A percentile compares a stretch with the other conserved stretches of the same genome.
Evolutionary conservation across 2,329 filamentous ascomycete species (phyloP).

Genomic region (Ilyonectria robusta): DNA sequence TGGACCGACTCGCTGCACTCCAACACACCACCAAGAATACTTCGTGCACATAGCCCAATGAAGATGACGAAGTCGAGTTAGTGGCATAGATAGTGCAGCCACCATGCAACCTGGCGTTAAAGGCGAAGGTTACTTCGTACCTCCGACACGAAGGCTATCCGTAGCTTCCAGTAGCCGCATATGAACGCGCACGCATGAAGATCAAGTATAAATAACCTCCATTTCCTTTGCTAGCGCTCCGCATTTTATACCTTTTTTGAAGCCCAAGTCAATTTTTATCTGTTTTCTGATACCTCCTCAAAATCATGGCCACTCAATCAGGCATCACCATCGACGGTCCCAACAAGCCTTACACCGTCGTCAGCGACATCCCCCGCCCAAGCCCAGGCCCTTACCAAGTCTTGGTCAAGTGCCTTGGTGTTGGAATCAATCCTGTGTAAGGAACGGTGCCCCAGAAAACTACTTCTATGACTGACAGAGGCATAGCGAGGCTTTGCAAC

Average conservation of each 20-base stretch:
- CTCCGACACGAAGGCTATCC: not conserved
- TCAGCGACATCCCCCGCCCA: conserved; percentile 42
- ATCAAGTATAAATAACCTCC: not conserved
- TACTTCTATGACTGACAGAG: not conserved
- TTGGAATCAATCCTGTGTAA: conserved; percentile 56
- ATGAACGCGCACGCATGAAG: not conserved
- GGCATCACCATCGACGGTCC: conserved; percentile 39
- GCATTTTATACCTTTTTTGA: not conserved
- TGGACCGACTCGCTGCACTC: conserved; percentile 15
- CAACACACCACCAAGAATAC: not conserved
- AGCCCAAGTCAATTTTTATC: not conserved
- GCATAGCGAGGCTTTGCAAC: conserved; percentile 53
- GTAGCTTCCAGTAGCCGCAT: not conserved
- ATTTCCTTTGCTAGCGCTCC: not conserved
- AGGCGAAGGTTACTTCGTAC: not conserved
- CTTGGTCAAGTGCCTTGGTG: conserved; percentile 54
- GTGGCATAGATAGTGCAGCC: conserved; percentile 4
- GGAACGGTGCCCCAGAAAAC: not conserved
- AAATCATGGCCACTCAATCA: conserved; percentile 36
- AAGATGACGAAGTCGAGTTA: not conserved
- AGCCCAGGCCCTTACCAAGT: conserved; percentile 51
- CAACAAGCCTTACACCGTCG: conserved; percentile 40
- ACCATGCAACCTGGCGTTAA: not conserved
- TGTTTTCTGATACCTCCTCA: not conserved
- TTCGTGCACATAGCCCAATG: not conserved